Percentiles rank a stretch among this genome's conserved stretches.
phyloP scores from a whole-genome alignment of 176 grass and related monocot genomes.

The Carex littledalei region DNA sequence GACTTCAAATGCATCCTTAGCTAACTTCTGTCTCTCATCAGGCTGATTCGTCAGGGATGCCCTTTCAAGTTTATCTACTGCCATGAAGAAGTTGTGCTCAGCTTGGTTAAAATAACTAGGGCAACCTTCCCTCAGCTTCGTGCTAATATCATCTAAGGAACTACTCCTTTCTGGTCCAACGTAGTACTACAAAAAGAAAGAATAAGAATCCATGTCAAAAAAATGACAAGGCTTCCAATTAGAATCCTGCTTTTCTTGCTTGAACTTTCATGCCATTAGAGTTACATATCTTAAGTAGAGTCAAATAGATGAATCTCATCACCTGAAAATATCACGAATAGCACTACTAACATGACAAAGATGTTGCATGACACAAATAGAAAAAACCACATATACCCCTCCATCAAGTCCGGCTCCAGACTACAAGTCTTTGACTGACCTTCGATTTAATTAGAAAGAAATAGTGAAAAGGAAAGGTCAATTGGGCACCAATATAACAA shows the following conservation, averaged over 20 bases:
- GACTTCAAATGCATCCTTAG: conserved; percentile 86
- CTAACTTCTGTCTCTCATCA: conserved; percentile 67
- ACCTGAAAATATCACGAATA: background rate
- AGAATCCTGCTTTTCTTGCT: background rate
- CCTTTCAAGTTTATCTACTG: conserved; percentile 90
- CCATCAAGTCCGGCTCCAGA: background rate
- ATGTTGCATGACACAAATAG: too few relatives aligned
- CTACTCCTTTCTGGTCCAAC: conserved; percentile 80
- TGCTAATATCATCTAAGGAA: conserved; percentile 85
- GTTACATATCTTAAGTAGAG: background rate
- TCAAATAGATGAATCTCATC: background rate
- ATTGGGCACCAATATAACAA: background rate
- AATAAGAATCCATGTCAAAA: background rate
- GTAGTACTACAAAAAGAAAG: conserved; percentile 67
- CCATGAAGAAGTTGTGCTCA: conserved; percentile 86
- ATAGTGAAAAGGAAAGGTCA: conserved; percentile 1
- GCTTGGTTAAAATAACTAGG: conserved; percentile 98
- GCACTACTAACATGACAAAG: conserved; percentile 1
- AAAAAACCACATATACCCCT: background rate
- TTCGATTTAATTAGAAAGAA: background rate
- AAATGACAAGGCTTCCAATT: background rate
- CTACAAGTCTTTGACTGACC: background rate
- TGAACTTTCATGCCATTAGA: background rate
- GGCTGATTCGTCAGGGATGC: conserved; percentile 51
- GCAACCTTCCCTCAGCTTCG: conserved; percentile 79